Evolutionary conservation across 305 asterid species (phyloP), one percentile per base, ranked within the genome.

Genomic region (Striga hermonthica): DNA sequence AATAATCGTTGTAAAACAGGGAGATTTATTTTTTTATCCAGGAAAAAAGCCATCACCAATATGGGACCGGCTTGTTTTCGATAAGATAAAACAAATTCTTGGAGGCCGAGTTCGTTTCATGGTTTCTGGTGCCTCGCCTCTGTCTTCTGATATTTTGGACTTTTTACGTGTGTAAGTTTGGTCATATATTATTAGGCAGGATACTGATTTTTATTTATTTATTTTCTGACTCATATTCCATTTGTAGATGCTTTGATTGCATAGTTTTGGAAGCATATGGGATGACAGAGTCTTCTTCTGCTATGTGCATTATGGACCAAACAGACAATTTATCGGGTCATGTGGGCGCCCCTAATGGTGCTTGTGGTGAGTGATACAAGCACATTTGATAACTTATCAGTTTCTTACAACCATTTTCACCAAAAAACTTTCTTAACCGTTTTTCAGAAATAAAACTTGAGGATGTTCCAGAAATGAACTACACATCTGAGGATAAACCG

Each of bases 71-170:
- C 71, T 87, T 74, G 92, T 87, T 40, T 87, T 87, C 70, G 70
- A 63, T 73, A 85, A 83, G 66, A 79, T 85, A 76, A 85, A 83
- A 75, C 81, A 68, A 48, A 85, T 65, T 62, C 78, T 87, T 5
- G 95, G 93, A 54, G 93, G 95, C 41, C 67, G 83, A 67, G 87
- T 87, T 62, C 95, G 93, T 22, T 67, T 37, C 75, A 83, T 87
- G 84, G 65, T 77, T 55, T 87, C 93, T 1, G 93, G 88, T 5
- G 95, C 93, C 60, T 87, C 95, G 15, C 90, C 95, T 1, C 62
- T 87, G 77, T 87, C 95, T 65, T 82, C 88, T 22, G 87, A 87
- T 68, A 86, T 87, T 39, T 78, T 87, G 88, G 87, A 87, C 71
- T 85, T 83, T 71, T 60, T 87, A 62, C 79, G 88, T 16, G 88